Conservation (phyloP, 805 yeast species). For the Phaffomyces antillensis region DNA sequence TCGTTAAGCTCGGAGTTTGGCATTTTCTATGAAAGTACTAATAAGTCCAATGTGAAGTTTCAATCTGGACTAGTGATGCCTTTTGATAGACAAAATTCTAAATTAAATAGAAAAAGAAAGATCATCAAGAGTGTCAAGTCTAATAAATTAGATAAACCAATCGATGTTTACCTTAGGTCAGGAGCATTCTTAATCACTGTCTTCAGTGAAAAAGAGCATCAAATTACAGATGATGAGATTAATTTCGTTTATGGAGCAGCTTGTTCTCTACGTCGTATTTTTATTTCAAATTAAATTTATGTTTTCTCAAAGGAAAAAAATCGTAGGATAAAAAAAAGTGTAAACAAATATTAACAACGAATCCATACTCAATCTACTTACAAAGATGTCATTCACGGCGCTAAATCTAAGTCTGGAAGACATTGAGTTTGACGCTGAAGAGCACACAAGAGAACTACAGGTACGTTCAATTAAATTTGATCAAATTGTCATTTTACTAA, state of each 20-base stretch:
- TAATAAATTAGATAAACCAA: slow-evolving; percentile 9
- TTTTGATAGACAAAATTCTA: slow-evolving; percentile 37
- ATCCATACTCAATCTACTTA: too few species aligned
- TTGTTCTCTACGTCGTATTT: slow-evolving; percentile 41
- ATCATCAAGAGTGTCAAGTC: slow-evolving; percentile 13
- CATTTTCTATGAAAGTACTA: slow-evolving; percentile 31
- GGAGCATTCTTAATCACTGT: slow-evolving; percentile 48
- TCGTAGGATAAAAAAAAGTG: background rate
- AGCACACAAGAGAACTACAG: slow-evolving; percentile 87
- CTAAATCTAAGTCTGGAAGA: slow-evolving; percentile 74
- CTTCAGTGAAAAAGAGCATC: slow-evolving; percentile 30
- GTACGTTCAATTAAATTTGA: slow-evolving; percentile 21
- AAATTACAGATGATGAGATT: slow-evolving; percentile 30
- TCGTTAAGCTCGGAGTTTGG: slow-evolving; percentile 50
- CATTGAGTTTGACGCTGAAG: slow-evolving; percentile 62
- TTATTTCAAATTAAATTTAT: slow-evolving; percentile 16
- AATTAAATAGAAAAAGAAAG: slow-evolving; percentile 34
- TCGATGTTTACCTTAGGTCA: slow-evolving; percentile 40
- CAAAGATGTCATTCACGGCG: slow-evolving; percentile 61
- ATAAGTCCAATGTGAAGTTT: slow-evolving; percentile 24
- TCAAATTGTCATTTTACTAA: too few species aligned
- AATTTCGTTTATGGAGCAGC: slow-evolving; percentile 41
- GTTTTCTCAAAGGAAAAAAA: background rate
- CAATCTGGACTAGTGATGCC: slow-evolving; percentile 49
- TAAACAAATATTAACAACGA: slow-evolving; percentile 19